Evolutionary conservation across 2,329 filamentous ascomycete species (phyloP).

Genomic region (Aspergillus ibericus): DNA sequence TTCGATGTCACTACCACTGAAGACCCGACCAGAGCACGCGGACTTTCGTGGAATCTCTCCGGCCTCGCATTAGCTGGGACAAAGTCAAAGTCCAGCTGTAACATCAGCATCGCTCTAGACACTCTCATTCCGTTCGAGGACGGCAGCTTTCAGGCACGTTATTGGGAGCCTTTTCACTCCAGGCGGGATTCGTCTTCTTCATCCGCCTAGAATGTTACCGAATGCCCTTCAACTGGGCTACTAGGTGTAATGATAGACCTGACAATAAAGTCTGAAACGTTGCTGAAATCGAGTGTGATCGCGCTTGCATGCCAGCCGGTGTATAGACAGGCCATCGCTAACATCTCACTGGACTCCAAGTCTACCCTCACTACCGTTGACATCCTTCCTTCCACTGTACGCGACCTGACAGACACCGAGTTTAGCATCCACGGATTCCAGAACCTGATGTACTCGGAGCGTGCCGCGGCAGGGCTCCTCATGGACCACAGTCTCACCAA

Average conservation of each 20-base stretch:
- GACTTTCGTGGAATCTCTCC: not conserved
- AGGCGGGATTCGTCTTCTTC: not conserved
- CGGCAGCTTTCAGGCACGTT: not conserved
- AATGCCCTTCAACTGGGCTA: not conserved
- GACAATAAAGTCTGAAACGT: not conserved
- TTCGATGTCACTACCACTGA: not conserved
- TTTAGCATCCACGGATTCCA: conserved; percentile 3
- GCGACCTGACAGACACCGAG: not conserved
- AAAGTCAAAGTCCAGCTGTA: not conserved
- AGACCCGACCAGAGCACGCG: not conserved
- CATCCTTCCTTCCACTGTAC: not conserved
- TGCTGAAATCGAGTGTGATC: not conserved
- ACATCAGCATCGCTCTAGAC: not conserved
- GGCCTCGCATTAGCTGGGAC: not conserved
- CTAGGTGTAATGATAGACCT: not conserved
- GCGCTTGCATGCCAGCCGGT: conserved; percentile 1
- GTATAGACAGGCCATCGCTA: not conserved
- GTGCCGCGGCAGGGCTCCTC: no score
- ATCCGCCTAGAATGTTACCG: not conserved
- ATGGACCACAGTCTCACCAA: not conserved
- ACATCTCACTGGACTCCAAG: not conserved
- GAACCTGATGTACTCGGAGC: not conserved
- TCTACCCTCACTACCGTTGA: not conserved
- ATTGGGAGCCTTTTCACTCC: conserved; percentile 8
- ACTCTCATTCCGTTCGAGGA: not conserved